Percentiles rank a stretch among this genome's conserved stretches.
These are phyloP conservation scores for Sedum album DNA, from an alignment of 164 flowering plant species.

Conservation along the genomic window DNA sequence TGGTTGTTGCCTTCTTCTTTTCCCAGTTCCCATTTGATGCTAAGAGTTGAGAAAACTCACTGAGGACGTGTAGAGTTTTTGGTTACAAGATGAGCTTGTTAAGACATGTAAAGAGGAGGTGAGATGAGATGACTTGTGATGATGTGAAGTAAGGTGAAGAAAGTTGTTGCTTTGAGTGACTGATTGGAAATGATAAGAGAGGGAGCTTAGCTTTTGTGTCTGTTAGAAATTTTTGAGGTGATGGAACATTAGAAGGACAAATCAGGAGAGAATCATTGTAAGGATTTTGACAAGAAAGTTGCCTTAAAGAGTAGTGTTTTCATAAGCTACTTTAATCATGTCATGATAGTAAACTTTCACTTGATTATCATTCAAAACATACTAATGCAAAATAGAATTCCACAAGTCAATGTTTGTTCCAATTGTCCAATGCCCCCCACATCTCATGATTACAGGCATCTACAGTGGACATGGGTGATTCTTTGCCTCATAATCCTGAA, in stretches of 20 bases:
- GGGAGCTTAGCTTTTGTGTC: not conserved
- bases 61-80: not conserved
- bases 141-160: not conserved
- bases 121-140: not conserved
- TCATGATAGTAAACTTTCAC: not conserved
- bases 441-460: too few species aligned
- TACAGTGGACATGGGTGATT: too few species aligned
- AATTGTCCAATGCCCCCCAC: slow-evolving; percentile 1
- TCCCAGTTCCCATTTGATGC: not conserved
- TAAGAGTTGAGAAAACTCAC: not conserved
- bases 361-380: not conserved
- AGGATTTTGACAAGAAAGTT: slow-evolving; percentile 1
- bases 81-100: not conserved
- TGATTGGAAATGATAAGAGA: slow-evolving; percentile 6
- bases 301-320: not conserved
- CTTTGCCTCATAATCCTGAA: too few species aligned
- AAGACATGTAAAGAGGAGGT: not conserved
- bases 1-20: slow-evolving; percentile 1
- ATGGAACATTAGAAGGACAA: slow-evolving; percentile 9
- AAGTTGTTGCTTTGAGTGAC: slow-evolving; percentile 4
- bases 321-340: not conserved
- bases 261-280: slow-evolving; percentile 3
- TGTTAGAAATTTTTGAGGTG: slow-evolving; percentile 2
- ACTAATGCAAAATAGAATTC: not conserved
- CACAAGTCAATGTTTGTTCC: not conserved